These are phyloP conservation scores for Streptanthus diversifolius DNA, from an alignment of 345 rosid species.

Conservation along the genomic window DNA sequence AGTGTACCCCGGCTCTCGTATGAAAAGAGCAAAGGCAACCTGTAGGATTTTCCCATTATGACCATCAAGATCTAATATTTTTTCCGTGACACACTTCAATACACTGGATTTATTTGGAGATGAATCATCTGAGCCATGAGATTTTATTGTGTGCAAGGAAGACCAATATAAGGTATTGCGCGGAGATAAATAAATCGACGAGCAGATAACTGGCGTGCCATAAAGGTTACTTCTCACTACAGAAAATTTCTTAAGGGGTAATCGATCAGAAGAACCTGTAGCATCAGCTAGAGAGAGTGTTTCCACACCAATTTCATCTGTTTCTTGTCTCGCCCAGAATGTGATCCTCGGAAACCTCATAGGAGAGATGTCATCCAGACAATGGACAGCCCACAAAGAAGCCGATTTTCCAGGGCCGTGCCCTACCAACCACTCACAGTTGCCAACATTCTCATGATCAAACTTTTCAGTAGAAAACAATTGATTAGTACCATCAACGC, in stretches of 20 bases:
- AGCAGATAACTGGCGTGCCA: constrained; percentile 63
- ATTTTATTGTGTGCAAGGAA: constrained; percentile 38
- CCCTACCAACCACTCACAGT: constrained; percentile 87
- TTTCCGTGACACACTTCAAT: constrained; percentile 36
- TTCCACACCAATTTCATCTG: constrained; percentile 36
- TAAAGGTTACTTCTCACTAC: constrained; percentile 47
- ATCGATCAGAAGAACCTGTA: constrained; percentile 33
- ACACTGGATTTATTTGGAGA: constrained; percentile 35
- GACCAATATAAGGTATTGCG: constrained; percentile 57
- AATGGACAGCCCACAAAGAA: constrained; percentile 82
- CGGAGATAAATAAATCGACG: constrained; percentile 50
- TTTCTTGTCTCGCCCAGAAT: constrained; percentile 59
- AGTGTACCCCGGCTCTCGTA: constrained; percentile 48
- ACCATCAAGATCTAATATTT: constrained; percentile 50
- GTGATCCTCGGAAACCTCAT: constrained; percentile 68
- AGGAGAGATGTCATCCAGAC: constrained; percentile 80
- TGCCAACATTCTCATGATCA: constrained; percentile 46
- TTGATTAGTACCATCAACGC: constrained; percentile 42
- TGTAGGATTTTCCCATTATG: constrained; percentile 66
- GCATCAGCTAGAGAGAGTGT: constrained; percentile 34
- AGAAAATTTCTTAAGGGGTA: constrained; percentile 53
- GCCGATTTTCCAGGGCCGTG: constrained; percentile 64
- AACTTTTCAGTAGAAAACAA: constrained; percentile 34
- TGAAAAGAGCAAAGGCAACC: constrained; percentile 57
- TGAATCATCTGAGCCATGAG: constrained; percentile 33